Evolutionary conservation across 164 flowering plant species (phyloP), one percentile per base, ranked within the genome.

Genomic region (Vitis amurensis): DNA sequence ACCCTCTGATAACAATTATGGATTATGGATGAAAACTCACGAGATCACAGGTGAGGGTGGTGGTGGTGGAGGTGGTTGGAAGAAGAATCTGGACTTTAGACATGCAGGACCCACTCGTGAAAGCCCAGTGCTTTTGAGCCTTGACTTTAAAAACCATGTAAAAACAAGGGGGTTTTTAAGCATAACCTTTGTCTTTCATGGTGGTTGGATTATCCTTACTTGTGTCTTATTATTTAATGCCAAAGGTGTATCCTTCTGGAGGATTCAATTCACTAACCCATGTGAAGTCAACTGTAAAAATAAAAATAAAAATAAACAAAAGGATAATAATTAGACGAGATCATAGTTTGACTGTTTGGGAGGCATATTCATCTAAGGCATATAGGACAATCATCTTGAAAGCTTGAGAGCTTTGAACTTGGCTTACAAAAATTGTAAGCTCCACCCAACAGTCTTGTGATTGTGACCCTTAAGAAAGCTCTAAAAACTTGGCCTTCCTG

Each of bases 131-230:
- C n/a, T 53, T 12, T 53, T 53, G n/a, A 14, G n/a, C 0, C 3
- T 13, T n/a, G 27, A 23, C 27, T 23, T 23, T 23, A 23, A 23
- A 23, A 23, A 1, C 27, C 27, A 23, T 2, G n/a, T 14, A 53
- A 11, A 53, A 53, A 15, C 56, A 53, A 53, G 56, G 44, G 44
- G 44, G 44, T 5, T 14, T 53, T 12, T 53, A 13, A 13, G 56
- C n/a, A 13, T 15, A 53, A 53, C n/a, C 56, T 53, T 53, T 53
- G 56, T 53, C 56, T 53, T 53, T 53, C 56, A 53, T 53, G 56
- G 56, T 53, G 56, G 56, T 53, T 53, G 56, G 15, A 53, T 12
- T 13, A 14, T 53, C 56, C n/a, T n/a, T 12, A 53, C 15, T 53
- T 53, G 0, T 53, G 56, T 53, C 56, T 53, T 53, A 53, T 53